Conservation (phyloP, 2,329 filamentous ascomycete species). For the Shiraia sp. region DNA sequence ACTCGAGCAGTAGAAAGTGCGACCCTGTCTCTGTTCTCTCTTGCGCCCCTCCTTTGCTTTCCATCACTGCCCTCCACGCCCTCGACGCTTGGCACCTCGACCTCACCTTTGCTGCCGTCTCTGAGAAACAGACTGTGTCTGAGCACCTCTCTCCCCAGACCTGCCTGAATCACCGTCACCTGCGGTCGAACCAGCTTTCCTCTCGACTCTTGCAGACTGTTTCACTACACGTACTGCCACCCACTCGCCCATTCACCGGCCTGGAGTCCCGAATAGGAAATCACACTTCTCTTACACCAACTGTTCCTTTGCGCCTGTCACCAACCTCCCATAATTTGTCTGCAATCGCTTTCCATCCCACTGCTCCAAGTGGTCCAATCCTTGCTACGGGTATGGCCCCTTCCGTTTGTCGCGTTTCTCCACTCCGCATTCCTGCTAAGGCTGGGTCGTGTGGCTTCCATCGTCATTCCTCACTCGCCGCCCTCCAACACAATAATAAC, state of each 20-base stretch:
- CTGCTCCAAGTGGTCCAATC: constrained; percentile 2
- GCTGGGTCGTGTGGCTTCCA: constrained; percentile 20
- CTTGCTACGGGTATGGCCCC: constrained; percentile 29
- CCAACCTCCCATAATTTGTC: constrained; percentile 9
- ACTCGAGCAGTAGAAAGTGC: too few species aligned
- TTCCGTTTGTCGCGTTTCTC: constrained; percentile 30
- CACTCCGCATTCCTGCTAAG: constrained; percentile 32
- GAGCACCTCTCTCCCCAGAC: constrained; percentile 13
- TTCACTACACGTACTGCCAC: constrained; percentile 25
- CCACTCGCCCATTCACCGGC: constrained; percentile 14
- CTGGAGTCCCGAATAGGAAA: constrained; percentile 24
- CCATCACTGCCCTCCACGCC: constrained; percentile 6
- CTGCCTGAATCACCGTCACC: too few species aligned
- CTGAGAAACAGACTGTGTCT: constrained; percentile 34
- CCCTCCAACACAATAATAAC: constrained; percentile 37
- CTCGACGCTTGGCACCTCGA: constrained; percentile 2
- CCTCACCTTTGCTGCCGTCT: constrained; percentile 7
- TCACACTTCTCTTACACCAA: constrained; percentile 5
- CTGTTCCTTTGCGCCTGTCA: constrained; percentile 12
- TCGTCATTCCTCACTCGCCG: constrained; percentile 32
- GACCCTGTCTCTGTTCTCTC: constrained; percentile 10
- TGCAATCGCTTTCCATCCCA: constrained; percentile 6
- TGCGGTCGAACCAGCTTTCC: too few species aligned
- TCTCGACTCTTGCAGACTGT: constrained; percentile 18
- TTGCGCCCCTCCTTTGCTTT: constrained; percentile 30